Base-by-base conservation (phyloP, 78 protist genomes). In the Speleostelium caveatum region DNA sequence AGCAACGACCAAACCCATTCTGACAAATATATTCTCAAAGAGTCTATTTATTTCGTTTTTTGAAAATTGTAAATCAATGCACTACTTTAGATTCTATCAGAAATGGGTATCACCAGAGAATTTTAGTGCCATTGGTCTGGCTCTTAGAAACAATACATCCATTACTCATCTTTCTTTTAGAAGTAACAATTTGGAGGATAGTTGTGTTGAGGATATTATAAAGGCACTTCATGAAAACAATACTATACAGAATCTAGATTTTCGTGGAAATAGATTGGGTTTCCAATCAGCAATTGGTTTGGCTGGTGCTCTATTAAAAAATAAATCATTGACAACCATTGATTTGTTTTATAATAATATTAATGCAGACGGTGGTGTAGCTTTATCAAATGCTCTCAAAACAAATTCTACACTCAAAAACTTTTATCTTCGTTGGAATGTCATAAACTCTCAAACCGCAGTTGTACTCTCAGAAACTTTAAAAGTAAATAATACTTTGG, bases 41-140 rank as follows among this genome's bases (percentile, higher is more conserved):
- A 35, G 45, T 49, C 66, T 83, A 12, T 83, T 83, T 30, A 59
- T 38, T 3, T 33, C 60, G 22, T 67, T 83, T 55, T 83, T 83
- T 69, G 90, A 83, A 10, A 62, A 24, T 30, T 71, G 69, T 0
- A 55, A 35, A 0, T 49, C 75, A 0, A 69, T 69, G 71, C 41
- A 60, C 2, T 83, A 83, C 22, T 83, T 83, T 69, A 67, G 90
- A 59, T 83, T 83, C 78, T 83, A 83, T 59, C 90, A 83, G 26
- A 51, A 59, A 30, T 83, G 90, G 90, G 53, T 69, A 10, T 69
- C 79, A n/a, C 71, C 76, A 28, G 90, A 83, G 22, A 83, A 83
- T 36, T 83, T 69, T 24, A 45, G 17, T 32, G 90, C 66, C 8
- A 83, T 83, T 69, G 90, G 79, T 10, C 35, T 42, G 19, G 77